These are phyloP conservation scores for Ustilago xerochloae DNA, from an alignment of 1,284 basidiomycete species.

Conservation along the genomic window DNA sequence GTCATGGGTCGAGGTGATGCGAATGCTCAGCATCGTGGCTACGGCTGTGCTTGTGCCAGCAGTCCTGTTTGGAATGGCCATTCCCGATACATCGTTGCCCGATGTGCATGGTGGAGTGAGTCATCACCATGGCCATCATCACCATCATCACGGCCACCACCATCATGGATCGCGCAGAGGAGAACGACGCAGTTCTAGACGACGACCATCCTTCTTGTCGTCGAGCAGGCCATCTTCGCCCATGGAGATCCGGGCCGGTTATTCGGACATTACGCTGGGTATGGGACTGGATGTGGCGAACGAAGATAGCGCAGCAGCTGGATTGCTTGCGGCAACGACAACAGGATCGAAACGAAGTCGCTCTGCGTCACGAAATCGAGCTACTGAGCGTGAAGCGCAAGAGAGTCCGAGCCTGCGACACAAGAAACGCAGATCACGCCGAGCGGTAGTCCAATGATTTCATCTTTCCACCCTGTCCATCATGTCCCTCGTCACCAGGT, in stretches of 20 bases:
- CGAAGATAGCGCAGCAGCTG: constrained; percentile 9
- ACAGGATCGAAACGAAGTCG: constrained; percentile 30
- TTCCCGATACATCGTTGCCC: constrained; percentile 56
- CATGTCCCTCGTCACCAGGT: background rate
- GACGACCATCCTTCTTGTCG: constrained; percentile 37
- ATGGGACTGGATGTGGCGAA: constrained; percentile 19
- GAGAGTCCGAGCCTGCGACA: constrained; percentile 19
- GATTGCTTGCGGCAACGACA: constrained; percentile 5
- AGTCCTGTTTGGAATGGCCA: constrained; percentile 51
- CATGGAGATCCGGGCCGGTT: constrained; percentile 30
- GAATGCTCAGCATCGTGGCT: constrained; percentile 58
- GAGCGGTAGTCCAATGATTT: constrained; percentile 7
- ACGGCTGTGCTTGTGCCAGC: constrained; percentile 60
- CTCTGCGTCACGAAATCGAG: constrained; percentile 24
- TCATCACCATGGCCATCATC: constrained; percentile 21
- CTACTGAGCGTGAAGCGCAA: constrained; percentile 12
- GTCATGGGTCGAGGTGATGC: constrained; percentile 65
- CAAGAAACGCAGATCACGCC: constrained; percentile 22
- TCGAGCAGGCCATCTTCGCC: constrained; percentile 33
- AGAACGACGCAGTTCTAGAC: constrained; percentile 18
- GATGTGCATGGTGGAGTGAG: constrained; percentile 36
- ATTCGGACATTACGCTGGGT: constrained; percentile 24
- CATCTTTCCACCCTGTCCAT: background rate
- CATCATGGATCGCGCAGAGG: constrained; percentile 27
- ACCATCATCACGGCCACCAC: constrained; percentile 16